These are phyloP conservation scores for Epichloe uncinata DNA, from an alignment of 2,329 filamentous ascomycete genomes.

Conservation along the genomic window DNA sequence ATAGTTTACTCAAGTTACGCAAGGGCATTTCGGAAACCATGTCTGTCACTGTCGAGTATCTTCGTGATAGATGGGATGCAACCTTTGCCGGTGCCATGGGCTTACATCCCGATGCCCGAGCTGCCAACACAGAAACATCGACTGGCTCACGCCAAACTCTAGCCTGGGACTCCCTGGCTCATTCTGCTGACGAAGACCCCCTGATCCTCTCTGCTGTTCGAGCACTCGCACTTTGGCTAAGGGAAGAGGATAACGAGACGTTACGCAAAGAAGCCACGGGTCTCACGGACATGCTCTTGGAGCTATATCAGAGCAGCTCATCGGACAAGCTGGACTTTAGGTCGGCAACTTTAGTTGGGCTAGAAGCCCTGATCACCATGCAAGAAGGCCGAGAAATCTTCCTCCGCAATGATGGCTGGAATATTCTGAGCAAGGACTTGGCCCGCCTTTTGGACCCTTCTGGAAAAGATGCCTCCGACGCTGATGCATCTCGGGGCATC, in stretches of 20 bases:
- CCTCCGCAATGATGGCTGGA: constrained; percentile 40
- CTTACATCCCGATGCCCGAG: constrained; percentile 43
- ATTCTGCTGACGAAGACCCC: constrained; percentile 35
- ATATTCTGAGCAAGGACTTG: constrained; percentile 37
- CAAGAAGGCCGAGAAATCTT: constrained; percentile 35
- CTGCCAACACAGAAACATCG: constrained; percentile 27
- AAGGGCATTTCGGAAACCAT: constrained; percentile 49
- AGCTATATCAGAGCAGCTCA: constrained; percentile 37
- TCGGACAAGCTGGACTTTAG: constrained; percentile 36
- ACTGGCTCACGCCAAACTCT: constrained; percentile 34
- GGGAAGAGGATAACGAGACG: constrained; percentile 51
- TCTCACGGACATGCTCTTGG: constrained; percentile 49
- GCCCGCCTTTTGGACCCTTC: constrained; percentile 23
- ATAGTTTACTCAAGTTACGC: constrained; percentile 47
- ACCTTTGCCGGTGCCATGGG: constrained; percentile 48
- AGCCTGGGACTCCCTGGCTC: constrained; percentile 43
- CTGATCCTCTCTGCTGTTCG: constrained; percentile 46
- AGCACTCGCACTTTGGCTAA: constrained; percentile 50
- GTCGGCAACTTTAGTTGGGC: constrained; percentile 41
- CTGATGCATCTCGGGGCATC: constrained; percentile 31
- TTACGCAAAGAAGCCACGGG: constrained; percentile 44
- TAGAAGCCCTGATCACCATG: constrained; percentile 41
- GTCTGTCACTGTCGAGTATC: constrained; percentile 48
- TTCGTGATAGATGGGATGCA: constrained; percentile 58
- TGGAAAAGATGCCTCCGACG: constrained; percentile 11